These are phyloP conservation scores for Dothistroma pini DNA, from an alignment of 2,329 filamentous ascomycete species.

Conservation along the genomic window DNA sequence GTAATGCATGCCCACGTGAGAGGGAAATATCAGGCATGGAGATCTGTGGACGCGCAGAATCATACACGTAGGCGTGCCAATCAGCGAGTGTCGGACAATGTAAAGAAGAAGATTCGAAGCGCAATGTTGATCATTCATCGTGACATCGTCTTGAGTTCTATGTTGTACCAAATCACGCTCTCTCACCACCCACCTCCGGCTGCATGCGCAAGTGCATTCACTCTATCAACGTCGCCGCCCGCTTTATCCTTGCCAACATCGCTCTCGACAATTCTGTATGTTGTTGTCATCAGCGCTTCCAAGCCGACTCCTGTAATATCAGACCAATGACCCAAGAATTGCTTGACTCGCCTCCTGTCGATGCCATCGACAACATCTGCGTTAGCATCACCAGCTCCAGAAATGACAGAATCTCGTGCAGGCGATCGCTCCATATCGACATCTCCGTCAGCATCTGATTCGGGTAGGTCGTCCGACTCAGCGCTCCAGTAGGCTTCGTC, in stretches of 20 bases:
- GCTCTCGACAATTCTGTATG: slow-evolving; percentile 87
- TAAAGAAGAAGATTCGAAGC: too few relatives aligned
- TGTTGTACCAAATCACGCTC: slow-evolving; percentile 37
- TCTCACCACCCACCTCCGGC: slow-evolving; percentile 92
- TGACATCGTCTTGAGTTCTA: neutral
- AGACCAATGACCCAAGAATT: slow-evolving; percentile 73
- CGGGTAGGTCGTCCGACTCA: slow-evolving; percentile 22
- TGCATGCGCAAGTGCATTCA: slow-evolving; percentile 83
- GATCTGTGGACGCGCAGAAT: too few relatives aligned
- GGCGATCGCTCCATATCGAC: slow-evolving; percentile 18
- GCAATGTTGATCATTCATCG: neutral
- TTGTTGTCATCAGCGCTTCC: slow-evolving; percentile 75
- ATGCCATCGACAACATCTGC: slow-evolving; percentile 47
- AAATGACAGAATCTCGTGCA: slow-evolving; percentile 23
- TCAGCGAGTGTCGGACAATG: too few relatives aligned
- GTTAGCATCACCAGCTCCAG: slow-evolving; percentile 26
- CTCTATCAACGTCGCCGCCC: slow-evolving; percentile 69
- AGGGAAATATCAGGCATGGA: too few relatives aligned
- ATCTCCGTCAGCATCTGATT: slow-evolving; percentile 23
- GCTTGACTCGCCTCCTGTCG: slow-evolving; percentile 61
- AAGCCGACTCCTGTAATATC: slow-evolving; percentile 65
- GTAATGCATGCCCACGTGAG: too few relatives aligned
- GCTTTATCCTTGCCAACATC: slow-evolving; percentile 78
- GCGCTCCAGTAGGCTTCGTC: slow-evolving; percentile 50
- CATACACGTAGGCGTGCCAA: too few relatives aligned